Evolutionary conservation across 179 eudicot genomes (phyloP).

Genomic region (Silene vulgaris): DNA sequence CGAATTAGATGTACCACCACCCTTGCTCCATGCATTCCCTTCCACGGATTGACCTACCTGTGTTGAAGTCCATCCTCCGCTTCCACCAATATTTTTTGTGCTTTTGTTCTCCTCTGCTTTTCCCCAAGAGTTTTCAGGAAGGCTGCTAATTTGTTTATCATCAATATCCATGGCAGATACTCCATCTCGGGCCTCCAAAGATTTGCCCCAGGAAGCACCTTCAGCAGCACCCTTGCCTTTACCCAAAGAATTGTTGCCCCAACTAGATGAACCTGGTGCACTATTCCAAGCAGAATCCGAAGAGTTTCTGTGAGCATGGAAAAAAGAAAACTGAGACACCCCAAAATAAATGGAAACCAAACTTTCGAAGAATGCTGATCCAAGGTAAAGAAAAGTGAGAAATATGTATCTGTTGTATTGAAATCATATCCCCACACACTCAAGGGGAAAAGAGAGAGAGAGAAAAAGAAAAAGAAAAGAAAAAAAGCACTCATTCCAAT

Average conservation of each 20-base stretch:
- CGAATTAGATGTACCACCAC: conserved; percentile 11
- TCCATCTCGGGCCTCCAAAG: conserved; percentile 1
- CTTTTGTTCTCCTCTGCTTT: conserved; percentile 7
- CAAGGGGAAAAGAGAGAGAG: background rate
- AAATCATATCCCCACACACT: background rate
- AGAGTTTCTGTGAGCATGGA: conserved; percentile 20
- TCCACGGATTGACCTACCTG: background rate
- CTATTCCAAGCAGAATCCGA: conserved; percentile 25
- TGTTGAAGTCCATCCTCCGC: conserved; percentile 6
- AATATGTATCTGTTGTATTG: background rate
- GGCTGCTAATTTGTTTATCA: conserved; percentile 4
- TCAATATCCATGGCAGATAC: conserved; percentile 9
- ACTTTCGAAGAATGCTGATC: background rate
- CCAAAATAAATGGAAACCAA: background rate
- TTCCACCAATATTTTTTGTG: background rate
- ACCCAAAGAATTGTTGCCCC: conserved; percentile 25
- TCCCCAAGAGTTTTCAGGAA: conserved; percentile 21
- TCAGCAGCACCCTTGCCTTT: conserved; percentile 13
- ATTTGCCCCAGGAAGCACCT: conserved; percentile 10
- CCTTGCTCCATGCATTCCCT: conserved; percentile 19
- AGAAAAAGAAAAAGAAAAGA: no score
- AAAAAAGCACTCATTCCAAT: background rate
- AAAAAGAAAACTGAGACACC: background rate
- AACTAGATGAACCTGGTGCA: conserved; percentile 20
- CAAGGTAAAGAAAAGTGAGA: background rate